These are phyloP conservation scores for Rheum nobile DNA, from an alignment of 148 eudicot species.

Conservation along the genomic window DNA sequence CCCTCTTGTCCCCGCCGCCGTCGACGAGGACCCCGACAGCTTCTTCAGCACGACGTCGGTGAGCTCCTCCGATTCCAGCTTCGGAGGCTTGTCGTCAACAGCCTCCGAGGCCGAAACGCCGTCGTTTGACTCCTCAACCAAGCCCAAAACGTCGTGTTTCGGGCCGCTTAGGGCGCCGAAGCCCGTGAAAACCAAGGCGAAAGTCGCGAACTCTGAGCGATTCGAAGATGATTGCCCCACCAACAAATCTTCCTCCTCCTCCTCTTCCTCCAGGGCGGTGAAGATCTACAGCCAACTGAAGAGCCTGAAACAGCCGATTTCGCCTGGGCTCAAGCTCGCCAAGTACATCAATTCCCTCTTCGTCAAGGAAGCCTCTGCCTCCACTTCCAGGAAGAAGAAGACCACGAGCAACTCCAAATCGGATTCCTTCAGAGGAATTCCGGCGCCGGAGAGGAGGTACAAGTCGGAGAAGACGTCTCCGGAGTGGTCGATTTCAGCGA, in stretches of 20 bases:
- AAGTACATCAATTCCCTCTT: slow-evolving; percentile 52
- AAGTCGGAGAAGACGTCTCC: slow-evolving; percentile 16
- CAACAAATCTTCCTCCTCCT: slow-evolving; percentile 11
- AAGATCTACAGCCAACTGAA: slow-evolving; percentile 56
- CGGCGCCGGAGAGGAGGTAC: slow-evolving; percentile 13
- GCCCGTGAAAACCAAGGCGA: slow-evolving; percentile 25
- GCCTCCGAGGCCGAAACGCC: slow-evolving; percentile 33
- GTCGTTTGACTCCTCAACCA: slow-evolving; percentile 14
- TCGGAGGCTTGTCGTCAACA: slow-evolving; percentile 32
- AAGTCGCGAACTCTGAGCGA: background rate
- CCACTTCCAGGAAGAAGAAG: slow-evolving; percentile 16
- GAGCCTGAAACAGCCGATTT: slow-evolving; percentile 70
- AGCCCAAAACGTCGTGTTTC: slow-evolving; percentile 18
- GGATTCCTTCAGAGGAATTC: background rate
- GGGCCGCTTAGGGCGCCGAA: slow-evolving; percentile 23
- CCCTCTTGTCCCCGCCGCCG: slow-evolving; percentile 14
- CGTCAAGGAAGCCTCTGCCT: slow-evolving; percentile 6
- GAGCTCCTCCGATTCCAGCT: slow-evolving; percentile 30
- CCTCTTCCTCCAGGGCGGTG: slow-evolving; percentile 38
- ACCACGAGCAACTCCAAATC: background rate
- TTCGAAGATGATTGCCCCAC: background rate
- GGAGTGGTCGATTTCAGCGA: background rate
- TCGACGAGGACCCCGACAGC: slow-evolving; percentile 27
- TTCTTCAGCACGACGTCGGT: slow-evolving; percentile 42
- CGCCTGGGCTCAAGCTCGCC: slow-evolving; percentile 57